phyloP scores from a whole-genome alignment of 1,284 basidiomycete genomes.

The Phylloporus sp. region DNA sequence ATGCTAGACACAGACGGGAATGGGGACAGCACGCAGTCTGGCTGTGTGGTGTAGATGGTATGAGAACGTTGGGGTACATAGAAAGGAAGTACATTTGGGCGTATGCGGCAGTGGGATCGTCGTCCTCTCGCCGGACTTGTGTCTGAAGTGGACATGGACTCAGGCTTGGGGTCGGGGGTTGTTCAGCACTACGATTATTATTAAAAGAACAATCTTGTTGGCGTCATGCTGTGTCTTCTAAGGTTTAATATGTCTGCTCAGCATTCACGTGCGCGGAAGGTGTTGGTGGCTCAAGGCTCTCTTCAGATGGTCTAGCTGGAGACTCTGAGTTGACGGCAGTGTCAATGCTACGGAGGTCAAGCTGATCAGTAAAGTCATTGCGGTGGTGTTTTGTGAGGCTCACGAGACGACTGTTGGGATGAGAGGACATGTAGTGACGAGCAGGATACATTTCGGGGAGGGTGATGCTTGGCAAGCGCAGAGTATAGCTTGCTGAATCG shows the following conservation, averaged over 20 bases:
- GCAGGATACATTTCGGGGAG: conserved; percentile 55
- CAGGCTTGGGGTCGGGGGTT: conserved; percentile 19
- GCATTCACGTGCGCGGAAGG: conserved; percentile 16
- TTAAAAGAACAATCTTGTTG: conserved; percentile 30
- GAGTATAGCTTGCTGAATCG: conserved; percentile 61
- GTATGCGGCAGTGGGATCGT: conserved; percentile 65
- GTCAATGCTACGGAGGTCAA: conserved; percentile 66
- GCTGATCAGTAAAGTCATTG: conserved; percentile 63
- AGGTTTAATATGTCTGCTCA: conserved; percentile 20
- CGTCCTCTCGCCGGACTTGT: conserved; percentile 41
- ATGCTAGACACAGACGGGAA: conserved; percentile 63
- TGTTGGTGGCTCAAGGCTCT: conserved; percentile 35
- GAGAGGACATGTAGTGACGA: conserved; percentile 33
- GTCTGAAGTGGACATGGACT: conserved; percentile 40
- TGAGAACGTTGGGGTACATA: conserved; percentile 71
- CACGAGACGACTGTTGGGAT: conserved; percentile 32
- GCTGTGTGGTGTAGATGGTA: conserved; percentile 78
- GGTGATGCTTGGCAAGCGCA: conserved; percentile 69
- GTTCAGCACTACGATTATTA: conserved; percentile 30
- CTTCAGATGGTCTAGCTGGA: conserved; percentile 39
- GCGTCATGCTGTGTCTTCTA: conserved; percentile 26
- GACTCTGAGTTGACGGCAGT: conserved; percentile 58
- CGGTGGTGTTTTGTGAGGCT: conserved; percentile 41
- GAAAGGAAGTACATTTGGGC: conserved; percentile 65
- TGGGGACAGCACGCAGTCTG: conserved; percentile 74